Evolutionary conservation across 139 green algal species (phyloP).

Genomic region (Picochlorum sp.): DNA sequence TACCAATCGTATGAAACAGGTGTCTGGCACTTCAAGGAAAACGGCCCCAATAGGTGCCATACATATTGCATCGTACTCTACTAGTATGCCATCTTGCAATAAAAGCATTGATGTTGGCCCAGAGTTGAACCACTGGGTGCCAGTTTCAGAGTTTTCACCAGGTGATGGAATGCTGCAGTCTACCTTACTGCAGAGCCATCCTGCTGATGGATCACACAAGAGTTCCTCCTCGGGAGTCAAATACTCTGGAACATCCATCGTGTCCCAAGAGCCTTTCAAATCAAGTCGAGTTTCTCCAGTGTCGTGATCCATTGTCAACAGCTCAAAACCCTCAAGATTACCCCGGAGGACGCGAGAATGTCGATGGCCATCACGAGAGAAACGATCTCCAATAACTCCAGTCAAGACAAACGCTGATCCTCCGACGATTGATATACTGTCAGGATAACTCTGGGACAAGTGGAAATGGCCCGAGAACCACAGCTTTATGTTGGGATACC

Average conservation of each 20-base stretch:
- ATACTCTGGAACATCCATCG: conserved; percentile 21
- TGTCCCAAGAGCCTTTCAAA: conserved; percentile 35
- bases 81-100: conserved; percentile 28
- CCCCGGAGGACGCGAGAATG: conserved; percentile 34
- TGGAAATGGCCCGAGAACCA: conserved; percentile 75
- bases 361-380: conserved; percentile 56
- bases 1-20: conserved; percentile 25
- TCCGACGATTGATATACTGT: conserved; percentile 48
- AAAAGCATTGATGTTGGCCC: conserved; percentile 43
- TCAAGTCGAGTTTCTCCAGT: conserved; percentile 43
- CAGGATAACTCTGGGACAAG: conserved; percentile 65
- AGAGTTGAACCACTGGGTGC: conserved; percentile 34
- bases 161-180: conserved; percentile 21
- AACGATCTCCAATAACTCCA: conserved; percentile 69
- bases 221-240: conserved; percentile 51
- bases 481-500: conserved; percentile 52
- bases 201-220: conserved; percentile 45
- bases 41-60: conserved; percentile 49
- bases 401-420: conserved; percentile 66
- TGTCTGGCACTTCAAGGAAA: conserved; percentile 31
- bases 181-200: conserved; percentile 52
- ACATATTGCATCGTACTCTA: conserved; percentile 50
- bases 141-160: background rate
- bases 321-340: conserved; percentile 38
- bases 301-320: conserved; percentile 70